These are phyloP conservation scores for Linum tenue DNA, from an alignment of 345 rosid genomes.

Conservation along the genomic window DNA sequence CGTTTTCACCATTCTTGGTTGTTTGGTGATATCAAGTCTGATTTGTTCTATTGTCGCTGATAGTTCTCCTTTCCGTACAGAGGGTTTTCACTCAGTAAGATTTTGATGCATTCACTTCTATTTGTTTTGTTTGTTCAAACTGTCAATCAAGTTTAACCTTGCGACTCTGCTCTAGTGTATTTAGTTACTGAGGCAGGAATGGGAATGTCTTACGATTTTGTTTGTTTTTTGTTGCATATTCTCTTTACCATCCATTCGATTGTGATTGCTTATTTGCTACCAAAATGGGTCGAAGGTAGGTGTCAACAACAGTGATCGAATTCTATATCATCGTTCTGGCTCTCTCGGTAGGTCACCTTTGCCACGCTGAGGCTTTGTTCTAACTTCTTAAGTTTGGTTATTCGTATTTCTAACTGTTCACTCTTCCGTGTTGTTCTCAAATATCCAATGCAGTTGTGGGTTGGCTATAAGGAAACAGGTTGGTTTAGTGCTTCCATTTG, in stretches of 20 bases:
- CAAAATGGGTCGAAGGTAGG: conserved; percentile 48
- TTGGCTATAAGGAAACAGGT: conserved; percentile 69
- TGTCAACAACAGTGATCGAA: conserved; percentile 54
- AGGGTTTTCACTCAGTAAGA: conserved; percentile 73
- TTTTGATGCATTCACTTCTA: not conserved
- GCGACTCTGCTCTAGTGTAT: no score
- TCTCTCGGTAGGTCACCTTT: conserved; percentile 49
- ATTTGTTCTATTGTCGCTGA: conserved; percentile 50
- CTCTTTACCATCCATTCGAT: not conserved
- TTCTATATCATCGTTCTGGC: conserved; percentile 59
- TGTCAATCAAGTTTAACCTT: not conserved
- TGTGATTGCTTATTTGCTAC: not conserved
- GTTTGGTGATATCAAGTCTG: conserved; percentile 64
- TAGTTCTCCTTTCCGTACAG: conserved; percentile 84
- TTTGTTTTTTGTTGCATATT: not conserved
- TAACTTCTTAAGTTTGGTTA: no score
- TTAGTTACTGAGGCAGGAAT: not conserved
- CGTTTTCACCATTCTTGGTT: conserved; percentile 51
- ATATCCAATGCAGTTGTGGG: conserved; percentile 47
- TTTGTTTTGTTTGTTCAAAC: not conserved
- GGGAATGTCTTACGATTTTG: not conserved
- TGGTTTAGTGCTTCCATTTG: conserved; percentile 55
- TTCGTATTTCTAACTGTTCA: not conserved
- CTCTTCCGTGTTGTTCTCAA: conserved; percentile 4
- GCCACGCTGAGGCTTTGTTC: not conserved